Percentiles rank a stretch among this genome's conserved stretches.
Evolutionary conservation across 2,329 filamentous ascomycete genomes (phyloP).

Genomic region (Magnaporthiopsis incrustans): DNA sequence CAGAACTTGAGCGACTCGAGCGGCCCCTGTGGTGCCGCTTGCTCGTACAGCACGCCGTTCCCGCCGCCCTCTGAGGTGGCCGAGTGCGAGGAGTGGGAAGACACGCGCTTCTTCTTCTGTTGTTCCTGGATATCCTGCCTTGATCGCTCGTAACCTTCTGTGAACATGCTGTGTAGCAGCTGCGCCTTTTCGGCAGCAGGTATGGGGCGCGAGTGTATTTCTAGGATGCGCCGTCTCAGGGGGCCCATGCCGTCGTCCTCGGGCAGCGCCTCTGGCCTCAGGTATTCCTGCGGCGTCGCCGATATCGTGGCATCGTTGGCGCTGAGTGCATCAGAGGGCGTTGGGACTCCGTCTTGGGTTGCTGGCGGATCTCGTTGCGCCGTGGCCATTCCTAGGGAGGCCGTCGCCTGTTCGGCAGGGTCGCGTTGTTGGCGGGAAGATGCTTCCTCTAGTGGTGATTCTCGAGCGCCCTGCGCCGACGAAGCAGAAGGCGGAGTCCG

Average conservation of each 20-base stretch:
- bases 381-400: background rate
- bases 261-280: constrained; percentile 40
- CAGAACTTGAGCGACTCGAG: constrained; percentile 51
- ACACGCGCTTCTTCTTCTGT: background rate
- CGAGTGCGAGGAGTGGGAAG: constrained; percentile 5
- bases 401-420: background rate
- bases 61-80: background rate
- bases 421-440: background rate
- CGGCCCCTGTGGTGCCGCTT: constrained; percentile 29
- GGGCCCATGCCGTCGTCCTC: constrained; percentile 72
- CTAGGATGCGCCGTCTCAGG: constrained; percentile 59
- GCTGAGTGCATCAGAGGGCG: background rate
- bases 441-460: background rate
- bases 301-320: constrained; percentile 3
- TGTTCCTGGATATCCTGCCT: constrained; percentile 17
- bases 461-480: background rate
- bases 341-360: background rate
- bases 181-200: constrained; percentile 58
- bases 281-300: constrained; percentile 10
- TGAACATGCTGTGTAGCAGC: constrained; percentile 62
- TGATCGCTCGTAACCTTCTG: constrained; percentile 54
- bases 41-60: constrained; percentile 23
- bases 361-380: background rate
- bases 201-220: constrained; percentile 55
- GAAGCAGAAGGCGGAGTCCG: background rate